phyloP scores from a whole-genome alignment of 1,284 basidiomycete genomes.

The Leccinum pachyderme region DNA sequence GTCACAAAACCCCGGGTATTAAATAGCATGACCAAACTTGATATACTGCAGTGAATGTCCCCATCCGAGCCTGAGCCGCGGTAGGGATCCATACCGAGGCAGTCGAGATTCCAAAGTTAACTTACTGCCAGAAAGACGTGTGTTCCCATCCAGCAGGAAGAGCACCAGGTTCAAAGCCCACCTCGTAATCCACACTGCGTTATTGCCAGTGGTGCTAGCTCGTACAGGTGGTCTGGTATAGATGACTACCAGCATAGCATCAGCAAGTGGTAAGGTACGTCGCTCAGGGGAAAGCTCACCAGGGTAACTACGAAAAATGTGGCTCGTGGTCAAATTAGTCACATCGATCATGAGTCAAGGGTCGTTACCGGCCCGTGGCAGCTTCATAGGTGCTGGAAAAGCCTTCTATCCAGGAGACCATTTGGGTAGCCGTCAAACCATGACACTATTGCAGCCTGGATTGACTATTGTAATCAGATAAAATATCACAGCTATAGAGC shows the following conservation, averaged over 20 bases:
- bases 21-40: conserved; percentile 12
- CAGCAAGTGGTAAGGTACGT: not conserved
- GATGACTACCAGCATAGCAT: conserved; percentile 40
- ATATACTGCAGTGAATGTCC: conserved; percentile 15
- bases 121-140: conserved; percentile 64
- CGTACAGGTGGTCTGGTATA: conserved; percentile 67
- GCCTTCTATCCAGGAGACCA: conserved; percentile 62
- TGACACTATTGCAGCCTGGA: conserved; percentile 55
- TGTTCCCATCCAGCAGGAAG: conserved; percentile 57
- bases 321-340: conserved; percentile 2
- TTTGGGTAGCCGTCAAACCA: conserved; percentile 48
- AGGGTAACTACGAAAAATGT: conserved; percentile 33
- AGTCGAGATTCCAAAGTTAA: conserved; percentile 52
- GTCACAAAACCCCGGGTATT: not conserved
- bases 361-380: conserved; percentile 44
- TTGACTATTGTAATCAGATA: conserved; percentile 38
- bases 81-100: conserved; percentile 27
- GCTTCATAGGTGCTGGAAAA: conserved; percentile 63
- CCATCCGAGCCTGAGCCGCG: not conserved
- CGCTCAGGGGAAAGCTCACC: conserved; percentile 20
- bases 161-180: conserved; percentile 48
- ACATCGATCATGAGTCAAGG: not conserved
- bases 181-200: conserved; percentile 60
- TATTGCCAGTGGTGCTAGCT: conserved; percentile 44
- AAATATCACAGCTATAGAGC: too few species aligned